Percentiles rank a stretch among this genome's conserved stretches.
Conservation (phyloP, 1,284 basidiomycete species). For the Cryptococcus deneoformans region DNA sequence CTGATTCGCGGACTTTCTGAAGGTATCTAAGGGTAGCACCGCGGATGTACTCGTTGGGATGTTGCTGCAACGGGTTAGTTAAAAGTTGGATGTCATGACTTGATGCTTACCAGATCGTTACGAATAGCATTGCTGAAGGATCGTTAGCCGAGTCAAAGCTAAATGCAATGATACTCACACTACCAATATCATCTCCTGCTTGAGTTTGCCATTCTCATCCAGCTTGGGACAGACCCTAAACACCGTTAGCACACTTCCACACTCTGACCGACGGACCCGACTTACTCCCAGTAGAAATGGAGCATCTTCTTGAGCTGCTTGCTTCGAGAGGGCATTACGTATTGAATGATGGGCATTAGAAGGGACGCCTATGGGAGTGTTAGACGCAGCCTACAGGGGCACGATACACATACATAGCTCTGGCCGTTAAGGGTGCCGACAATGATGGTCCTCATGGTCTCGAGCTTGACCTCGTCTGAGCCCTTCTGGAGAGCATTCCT, state of each 20-base stretch:
- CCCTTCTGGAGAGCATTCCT: conserved; percentile 88
- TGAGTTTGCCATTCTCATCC: conserved; percentile 94
- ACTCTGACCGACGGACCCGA: neutral
- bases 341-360: conserved; percentile 99
- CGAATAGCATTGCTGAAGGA: conserved; percentile 83
- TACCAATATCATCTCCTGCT: conserved; percentile 99
- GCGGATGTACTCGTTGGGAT: conserved; percentile 99
- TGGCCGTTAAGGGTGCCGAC: conserved; percentile 95
- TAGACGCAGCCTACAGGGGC: neutral
- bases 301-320: conserved; percentile 98
- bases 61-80: conserved; percentile 66
- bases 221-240: conserved; percentile 86
- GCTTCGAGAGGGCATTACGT: conserved; percentile 88
- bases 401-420: conserved; percentile 55
- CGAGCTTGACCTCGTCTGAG: conserved; percentile 89
- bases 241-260: neutral
- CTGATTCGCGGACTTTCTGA: conserved; percentile 91
- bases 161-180: conserved; percentile 61
- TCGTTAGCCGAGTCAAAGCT: conserved; percentile 5
- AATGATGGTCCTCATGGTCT: conserved; percentile 94
- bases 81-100: neutral
- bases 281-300: conserved; percentile 95
- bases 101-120: conserved; percentile 77
- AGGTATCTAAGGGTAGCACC: conserved; percentile 95
- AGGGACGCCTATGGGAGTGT: conserved; percentile 64